Evolutionary conservation across 768 basidiomycete genomes (phyloP), one percentile per base, ranked within the genome.

Genomic region (Cystobasidium onofrii): DNA sequence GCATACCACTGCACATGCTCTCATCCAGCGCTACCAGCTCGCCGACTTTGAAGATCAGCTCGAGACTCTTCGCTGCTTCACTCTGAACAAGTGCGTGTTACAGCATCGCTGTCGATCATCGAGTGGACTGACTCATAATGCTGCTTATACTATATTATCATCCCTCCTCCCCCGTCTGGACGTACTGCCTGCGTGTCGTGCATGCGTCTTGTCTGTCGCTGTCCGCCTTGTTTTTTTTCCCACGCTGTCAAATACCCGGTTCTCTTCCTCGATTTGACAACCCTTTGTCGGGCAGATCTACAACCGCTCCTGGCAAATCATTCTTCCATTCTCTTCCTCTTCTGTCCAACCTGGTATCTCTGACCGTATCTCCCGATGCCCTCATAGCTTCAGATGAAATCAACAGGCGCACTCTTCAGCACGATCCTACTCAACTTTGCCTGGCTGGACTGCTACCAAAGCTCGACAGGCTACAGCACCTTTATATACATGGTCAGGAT

Each of bases 401-500:
- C 18, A 23, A 41, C 65, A 67, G 23, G 27, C 18, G 39, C 1
- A 50, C 29, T 3, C 10, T 13, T 2, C 29, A 27, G 33, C 31
- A 60, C 57, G 63, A 46, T 15, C 63, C 63, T 64, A 31, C 29
- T 25, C 31, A 46, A 23, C 36, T 41, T 39, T 46, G 29, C 18
- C 44, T 67, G 1, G 39, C 65, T 12, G 65, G 3, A 1, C 65
- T 67, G 7, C 27, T 67, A n/a, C 41, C 41, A 10, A 13, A 67
- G 7, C 46, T 67, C 36, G 25, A 17, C 23, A 25, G 17, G 29
- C 46, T 67, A 10, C n/a, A 31, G 27, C 65, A 67, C 23, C 46
- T 67, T 18, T 52, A 43, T 18, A 71, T 71, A 3, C 29, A 60
- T 46, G 69, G 69, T 34, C 69, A 71, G 39, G 55, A 71, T 71